These are phyloP conservation scores for Coemansia umbellata DNA, from an alignment of 192 early-diverging fungal species.

Conservation along the genomic window DNA sequence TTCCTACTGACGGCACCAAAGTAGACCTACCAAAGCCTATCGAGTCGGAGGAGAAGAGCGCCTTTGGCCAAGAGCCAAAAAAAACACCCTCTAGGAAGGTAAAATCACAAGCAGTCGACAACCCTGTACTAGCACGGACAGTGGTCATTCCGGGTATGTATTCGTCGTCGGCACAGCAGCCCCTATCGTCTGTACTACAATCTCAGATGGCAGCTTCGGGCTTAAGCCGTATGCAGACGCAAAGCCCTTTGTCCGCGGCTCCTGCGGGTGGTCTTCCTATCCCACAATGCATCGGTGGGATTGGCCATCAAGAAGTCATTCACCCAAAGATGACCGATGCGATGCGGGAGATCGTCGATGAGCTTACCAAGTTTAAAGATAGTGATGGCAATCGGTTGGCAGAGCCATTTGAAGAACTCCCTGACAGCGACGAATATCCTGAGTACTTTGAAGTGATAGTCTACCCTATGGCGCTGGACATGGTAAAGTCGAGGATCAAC, in stretches of 20 bases:
- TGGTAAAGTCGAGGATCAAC: conserved; percentile 59
- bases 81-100: conserved; percentile 22
- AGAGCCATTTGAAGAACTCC: conserved; percentile 77
- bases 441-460: conserved; percentile 87
- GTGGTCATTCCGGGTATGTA: not conserved
- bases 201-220: not conserved
- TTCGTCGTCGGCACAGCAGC: not conserved
- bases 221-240: conserved; percentile 6
- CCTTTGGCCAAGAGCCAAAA: conserved; percentile 7
- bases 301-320: conserved; percentile 36
- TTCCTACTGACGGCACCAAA: conserved; percentile 42
- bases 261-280: conserved; percentile 13
- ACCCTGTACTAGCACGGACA: not conserved
- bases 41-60: conserved; percentile 4
- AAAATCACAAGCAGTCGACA: not conserved
- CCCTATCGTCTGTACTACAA: not conserved
- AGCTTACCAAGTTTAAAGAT: conserved; percentile 25
- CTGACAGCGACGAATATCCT: conserved; percentile 72
- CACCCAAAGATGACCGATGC: conserved; percentile 40
- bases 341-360: conserved; percentile 40
- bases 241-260: not conserved
- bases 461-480: conserved; percentile 66
- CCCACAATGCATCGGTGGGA: conserved; percentile 49
- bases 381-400: conserved; percentile 57
- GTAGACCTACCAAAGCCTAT: conserved; percentile 39